phyloP scores from a whole-genome alignment of 352 stramenopile genomes.

The Pythium dissimile region DNA sequence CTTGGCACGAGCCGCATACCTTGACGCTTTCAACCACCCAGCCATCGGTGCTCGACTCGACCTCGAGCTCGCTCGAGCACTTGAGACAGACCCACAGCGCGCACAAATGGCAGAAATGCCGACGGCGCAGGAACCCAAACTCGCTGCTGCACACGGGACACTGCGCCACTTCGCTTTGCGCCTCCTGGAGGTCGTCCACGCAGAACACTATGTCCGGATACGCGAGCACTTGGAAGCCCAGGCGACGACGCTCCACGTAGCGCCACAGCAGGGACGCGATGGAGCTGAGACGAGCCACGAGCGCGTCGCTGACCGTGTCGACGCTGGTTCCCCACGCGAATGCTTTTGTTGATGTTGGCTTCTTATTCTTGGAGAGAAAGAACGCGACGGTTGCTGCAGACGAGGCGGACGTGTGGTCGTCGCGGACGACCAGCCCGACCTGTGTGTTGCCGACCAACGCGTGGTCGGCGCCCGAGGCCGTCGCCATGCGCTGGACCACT shows the following conservation, averaged over 20 bases:
- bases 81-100: slow-evolving; percentile 50
- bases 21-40: slow-evolving; percentile 34
- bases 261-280: background rate
- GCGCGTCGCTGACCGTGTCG: slow-evolving; percentile 31
- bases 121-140: slow-evolving; percentile 46
- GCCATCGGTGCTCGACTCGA: slow-evolving; percentile 39
- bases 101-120: slow-evolving; percentile 55
- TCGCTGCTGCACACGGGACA: slow-evolving; percentile 41
- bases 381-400: slow-evolving; percentile 1
- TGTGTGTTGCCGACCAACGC: slow-evolving; percentile 1
- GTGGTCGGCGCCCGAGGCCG: background rate
- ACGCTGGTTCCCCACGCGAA: slow-evolving; percentile 1
- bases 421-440: slow-evolving; percentile 3
- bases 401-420: background rate
- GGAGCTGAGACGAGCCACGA: slow-evolving; percentile 31
- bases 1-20: slow-evolving; percentile 45
- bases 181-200: slow-evolving; percentile 1
- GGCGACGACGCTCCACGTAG: slow-evolving; percentile 44
- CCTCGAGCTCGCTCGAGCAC: slow-evolving; percentile 39
- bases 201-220: slow-evolving; percentile 22
- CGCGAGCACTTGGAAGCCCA: slow-evolving; percentile 46
- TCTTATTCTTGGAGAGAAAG: slow-evolving; percentile 1
- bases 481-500: slow-evolving; percentile 12
- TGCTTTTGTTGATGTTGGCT: background rate
- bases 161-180: slow-evolving; percentile 8